Base-by-base conservation (phyloP, 106 monocot species). In the Dactylorhiza incarnata region DNA sequence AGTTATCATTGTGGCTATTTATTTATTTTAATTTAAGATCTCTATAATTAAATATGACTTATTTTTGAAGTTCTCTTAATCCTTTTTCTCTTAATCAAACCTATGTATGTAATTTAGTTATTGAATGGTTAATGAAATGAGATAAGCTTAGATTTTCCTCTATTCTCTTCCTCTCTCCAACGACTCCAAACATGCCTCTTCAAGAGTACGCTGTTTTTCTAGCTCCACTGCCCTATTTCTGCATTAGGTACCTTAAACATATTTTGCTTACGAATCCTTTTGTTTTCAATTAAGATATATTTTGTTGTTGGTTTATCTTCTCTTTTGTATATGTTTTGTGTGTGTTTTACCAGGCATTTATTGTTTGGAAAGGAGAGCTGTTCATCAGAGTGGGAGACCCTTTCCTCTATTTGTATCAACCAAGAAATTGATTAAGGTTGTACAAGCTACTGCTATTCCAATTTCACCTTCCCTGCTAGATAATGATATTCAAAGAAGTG, bases 371-470 rank as follows among this genome's bases (percentile, higher is more conserved):
- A 75, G 74, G 81, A 81, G 73, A 76, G 44, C 52, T 62, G 45
- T 72, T 77, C 61, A 75, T 45, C 74, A 77, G 15, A 24, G 51
- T 54, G 74, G 61, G 67, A 75, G 49, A 45, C 76, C 75, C 9
- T 53, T 49, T 24, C 56, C 7, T 46, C 68, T 69, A 45, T 20
- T 8, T 54, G 74, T 80, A 20, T 81, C 72, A 50, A 69, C 67
- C 48, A 77, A 71, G 70, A 85, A 70, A 73, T 51, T 62, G 49
- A 49, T 50, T 14, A 71, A 73, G 59, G 72, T 82, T 63, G 20
- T 85, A 20, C 82, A 72, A 45, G 82, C 90, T 75, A 75, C 78
- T 45, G 86, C 80, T 69, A 49, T 87, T 56, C 83, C 90, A 46
- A 54, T 83, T 63, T 45, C 79, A 63, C 71, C 83, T 58, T 74